Conservation (phyloP, 768 basidiomycete species). For the Suillus sp. region DNA sequence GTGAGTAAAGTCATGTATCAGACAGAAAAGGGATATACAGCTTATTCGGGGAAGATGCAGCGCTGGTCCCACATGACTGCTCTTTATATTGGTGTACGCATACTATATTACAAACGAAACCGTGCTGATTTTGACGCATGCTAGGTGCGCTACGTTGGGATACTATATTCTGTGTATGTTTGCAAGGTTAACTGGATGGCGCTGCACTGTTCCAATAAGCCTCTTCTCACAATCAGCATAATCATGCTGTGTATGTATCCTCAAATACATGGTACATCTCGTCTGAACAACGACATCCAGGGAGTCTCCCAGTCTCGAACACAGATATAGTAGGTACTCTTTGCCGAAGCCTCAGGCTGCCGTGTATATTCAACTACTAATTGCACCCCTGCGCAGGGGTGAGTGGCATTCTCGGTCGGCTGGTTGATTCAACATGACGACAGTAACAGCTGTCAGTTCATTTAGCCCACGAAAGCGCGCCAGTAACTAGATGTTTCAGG, state of each 20-base stretch:
- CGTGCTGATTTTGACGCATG: background rate
- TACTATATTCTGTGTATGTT: constrained; percentile 1
- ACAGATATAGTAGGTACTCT: background rate
- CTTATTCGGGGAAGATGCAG: background rate
- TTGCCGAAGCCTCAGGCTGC: background rate
- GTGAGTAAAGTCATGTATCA: background rate
- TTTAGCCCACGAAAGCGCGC: background rate
- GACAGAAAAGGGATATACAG: background rate
- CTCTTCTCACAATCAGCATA: background rate
- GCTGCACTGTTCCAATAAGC: background rate
- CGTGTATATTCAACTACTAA: background rate
- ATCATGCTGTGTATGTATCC: background rate
- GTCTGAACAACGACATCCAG: background rate
- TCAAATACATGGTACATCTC: background rate
- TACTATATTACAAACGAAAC: background rate
- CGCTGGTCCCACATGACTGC: background rate
- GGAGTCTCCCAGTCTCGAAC: background rate
- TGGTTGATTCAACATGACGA: background rate
- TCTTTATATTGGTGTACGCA: background rate
- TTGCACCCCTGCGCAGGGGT: background rate
- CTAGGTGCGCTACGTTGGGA: background rate
- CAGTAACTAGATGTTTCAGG: background rate
- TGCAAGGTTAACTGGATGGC: background rate
- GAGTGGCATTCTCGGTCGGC: background rate
- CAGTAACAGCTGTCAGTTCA: background rate